A percentile compares a stretch with the other conserved stretches of the same genome.
Evolutionary conservation across 176 grass and related monocot genomes (phyloP).

Genomic region (Chloris gayana): DNA sequence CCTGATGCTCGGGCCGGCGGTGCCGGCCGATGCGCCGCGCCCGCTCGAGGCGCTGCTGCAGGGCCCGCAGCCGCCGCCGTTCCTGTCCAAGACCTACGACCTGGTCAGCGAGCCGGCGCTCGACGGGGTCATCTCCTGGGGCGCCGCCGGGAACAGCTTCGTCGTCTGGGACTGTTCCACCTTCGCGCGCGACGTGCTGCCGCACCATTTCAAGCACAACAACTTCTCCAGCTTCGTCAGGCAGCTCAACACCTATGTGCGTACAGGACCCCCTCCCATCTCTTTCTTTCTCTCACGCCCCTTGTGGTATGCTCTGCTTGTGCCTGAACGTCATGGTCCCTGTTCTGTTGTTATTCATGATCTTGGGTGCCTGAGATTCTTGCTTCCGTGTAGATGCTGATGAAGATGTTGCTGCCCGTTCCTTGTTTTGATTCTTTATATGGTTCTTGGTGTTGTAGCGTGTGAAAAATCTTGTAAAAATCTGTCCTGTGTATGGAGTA

Average conservation of each 20-base stretch:
- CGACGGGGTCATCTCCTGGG: conserved; percentile 84
- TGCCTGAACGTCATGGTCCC: no score
- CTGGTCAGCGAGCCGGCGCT: conserved; percentile 71
- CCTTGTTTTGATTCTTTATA: not conserved
- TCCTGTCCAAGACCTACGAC: conserved; percentile 94
- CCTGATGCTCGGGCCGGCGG: no score
- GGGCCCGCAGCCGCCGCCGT: conserved; percentile 62
- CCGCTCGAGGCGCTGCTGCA: conserved; percentile 83
- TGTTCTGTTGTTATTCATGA: conserved; percentile 11
- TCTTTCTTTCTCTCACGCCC: not conserved
- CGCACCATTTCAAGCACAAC: conserved; percentile 83
- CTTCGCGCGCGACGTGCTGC: conserved; percentile 74
- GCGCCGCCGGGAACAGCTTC: conserved; percentile 74
- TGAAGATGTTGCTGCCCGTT: conserved; percentile 24
- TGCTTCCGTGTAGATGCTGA: conserved; percentile 33
- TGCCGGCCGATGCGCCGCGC: conserved; percentile 37
- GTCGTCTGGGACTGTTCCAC: conserved; percentile 77
- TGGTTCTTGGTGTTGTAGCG: not conserved
- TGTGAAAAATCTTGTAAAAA: conserved; percentile 27
- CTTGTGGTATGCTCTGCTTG: conserved; percentile 22
- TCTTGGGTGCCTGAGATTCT: conserved; percentile 11
- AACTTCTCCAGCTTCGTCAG: conserved; percentile 98
- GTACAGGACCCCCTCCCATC: conserved; percentile 45
- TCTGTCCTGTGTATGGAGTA: conserved; percentile 7
- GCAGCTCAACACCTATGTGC: conserved; percentile 97